These are phyloP conservation scores for Fusarium sp. DNA, from an alignment of 2,329 filamentous ascomycete genomes.

Conservation along the genomic window DNA sequence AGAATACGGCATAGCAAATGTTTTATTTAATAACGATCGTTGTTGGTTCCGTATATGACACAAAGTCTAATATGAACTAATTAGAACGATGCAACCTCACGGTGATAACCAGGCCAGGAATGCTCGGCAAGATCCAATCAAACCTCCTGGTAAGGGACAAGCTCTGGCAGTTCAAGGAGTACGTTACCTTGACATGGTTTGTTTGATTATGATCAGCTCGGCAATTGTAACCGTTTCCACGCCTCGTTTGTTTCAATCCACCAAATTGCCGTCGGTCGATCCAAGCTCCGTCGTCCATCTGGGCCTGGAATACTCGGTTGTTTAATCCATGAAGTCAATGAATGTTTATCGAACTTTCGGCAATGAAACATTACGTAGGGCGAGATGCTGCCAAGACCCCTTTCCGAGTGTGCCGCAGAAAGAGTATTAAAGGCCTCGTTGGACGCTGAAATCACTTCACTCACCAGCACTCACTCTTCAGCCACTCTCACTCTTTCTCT, in stretches of 20 bases:
- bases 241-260: slow-evolving; percentile 7
- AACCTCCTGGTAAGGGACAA: background rate
- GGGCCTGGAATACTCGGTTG: background rate
- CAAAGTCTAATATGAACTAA: too few species aligned
- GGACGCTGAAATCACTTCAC: background rate
- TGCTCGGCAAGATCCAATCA: background rate
- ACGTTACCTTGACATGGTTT: background rate
- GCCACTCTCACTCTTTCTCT: slow-evolving; percentile 11
- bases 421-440: slow-evolving; percentile 12
- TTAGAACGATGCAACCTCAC: background rate
- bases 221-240: slow-evolving; percentile 17
- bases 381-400: background rate
- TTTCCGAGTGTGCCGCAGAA: background rate
- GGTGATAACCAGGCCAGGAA: slow-evolving; percentile 2
- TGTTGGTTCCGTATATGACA: too few species aligned
- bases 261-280: background rate
- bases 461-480: slow-evolving; percentile 2
- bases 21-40: too few species aligned
- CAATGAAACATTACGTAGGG: background rate
- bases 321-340: background rate
- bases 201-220: slow-evolving; percentile 26
- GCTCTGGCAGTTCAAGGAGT: slow-evolving; percentile 6
- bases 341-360: slow-evolving; percentile 22
- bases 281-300: background rate
- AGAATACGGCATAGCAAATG: background rate